A percentile compares a stretch with the other conserved stretches of the same genome.
These are phyloP conservation scores for Solanum chacoense DNA, from an alignment of 305 asterid species.

Conservation along the genomic window DNA sequence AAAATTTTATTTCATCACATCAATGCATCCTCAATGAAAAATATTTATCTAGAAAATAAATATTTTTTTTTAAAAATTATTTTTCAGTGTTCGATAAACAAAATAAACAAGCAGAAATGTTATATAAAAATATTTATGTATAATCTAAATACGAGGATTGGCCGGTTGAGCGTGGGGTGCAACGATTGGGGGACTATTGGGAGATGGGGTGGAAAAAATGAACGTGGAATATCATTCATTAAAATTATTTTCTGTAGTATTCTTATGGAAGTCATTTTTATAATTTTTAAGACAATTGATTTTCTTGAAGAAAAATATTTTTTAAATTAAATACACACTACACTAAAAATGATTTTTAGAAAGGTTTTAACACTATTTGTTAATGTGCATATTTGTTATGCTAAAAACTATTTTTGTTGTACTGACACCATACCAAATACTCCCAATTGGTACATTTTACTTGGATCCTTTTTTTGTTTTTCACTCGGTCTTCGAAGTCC, in stretches of 20 bases:
- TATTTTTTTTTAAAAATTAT: background rate
- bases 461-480: background rate
- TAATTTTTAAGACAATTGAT: background rate
- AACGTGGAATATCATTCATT: background rate
- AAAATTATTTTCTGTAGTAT: background rate
- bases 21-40: background rate
- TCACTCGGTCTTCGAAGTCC: accelerated
- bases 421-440: background rate
- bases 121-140: background rate
- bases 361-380: too few relatives aligned
- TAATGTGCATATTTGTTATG: background rate
- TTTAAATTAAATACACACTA: background rate
- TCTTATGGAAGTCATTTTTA: background rate
- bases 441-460: background rate
- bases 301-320: background rate
- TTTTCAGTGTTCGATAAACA: background rate
- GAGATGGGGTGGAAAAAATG: background rate
- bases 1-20: background rate
- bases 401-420: too few relatives aligned
- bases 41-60: background rate
- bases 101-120: background rate
- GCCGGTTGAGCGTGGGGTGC: background rate
- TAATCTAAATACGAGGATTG: background rate
- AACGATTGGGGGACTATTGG: background rate
- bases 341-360: too few relatives aligned